Conservation (phyloP, 2,329 filamentous ascomycete species). For the Cladosporium sphaerospermum region DNA sequence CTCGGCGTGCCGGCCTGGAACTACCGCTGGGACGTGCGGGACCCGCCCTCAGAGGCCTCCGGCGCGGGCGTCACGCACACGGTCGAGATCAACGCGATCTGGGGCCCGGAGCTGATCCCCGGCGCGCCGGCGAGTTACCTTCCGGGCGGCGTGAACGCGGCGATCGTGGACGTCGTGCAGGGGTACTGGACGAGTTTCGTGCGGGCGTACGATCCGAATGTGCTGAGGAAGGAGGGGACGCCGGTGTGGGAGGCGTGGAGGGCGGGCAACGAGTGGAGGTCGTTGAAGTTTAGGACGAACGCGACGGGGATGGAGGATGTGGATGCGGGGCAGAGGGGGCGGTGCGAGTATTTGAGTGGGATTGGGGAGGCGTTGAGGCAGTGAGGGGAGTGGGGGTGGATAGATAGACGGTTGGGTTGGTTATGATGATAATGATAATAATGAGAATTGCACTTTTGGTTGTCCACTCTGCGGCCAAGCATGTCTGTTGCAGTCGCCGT, state of each 20-base stretch:
- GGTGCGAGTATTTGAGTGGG: slow-evolving; percentile 45
- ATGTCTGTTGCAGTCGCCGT: too few species aligned
- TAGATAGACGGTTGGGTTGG: not conserved
- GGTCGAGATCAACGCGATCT: slow-evolving; percentile 61
- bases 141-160: slow-evolving; percentile 46
- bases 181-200: slow-evolving; percentile 73
- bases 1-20: slow-evolving; percentile 50
- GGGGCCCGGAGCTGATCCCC: slow-evolving; percentile 53
- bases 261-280: slow-evolving; percentile 22
- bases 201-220: slow-evolving; percentile 59
- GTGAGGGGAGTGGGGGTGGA: slow-evolving; percentile 24
- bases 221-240: slow-evolving; percentile 37
- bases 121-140: slow-evolving; percentile 52
- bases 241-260: slow-evolving; percentile 44
- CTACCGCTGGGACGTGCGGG: slow-evolving; percentile 64
- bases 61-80: slow-evolving; percentile 63
- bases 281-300: slow-evolving; percentile 35
- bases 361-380: slow-evolving; percentile 47
- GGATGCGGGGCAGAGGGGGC: slow-evolving; percentile 30
- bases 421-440: too few species aligned
- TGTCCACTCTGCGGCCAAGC: too few species aligned
- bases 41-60: slow-evolving; percentile 43
- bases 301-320: slow-evolving; percentile 36
- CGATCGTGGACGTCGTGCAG: slow-evolving; percentile 56
- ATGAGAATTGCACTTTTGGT: too few species aligned